Percentiles rank a stretch among this genome's conserved stretches.
These are phyloP conservation scores for Bryum argenteum DNA, from an alignment of 225 moss, liverwort and hornwort genomes.

Conservation along the genomic window DNA sequence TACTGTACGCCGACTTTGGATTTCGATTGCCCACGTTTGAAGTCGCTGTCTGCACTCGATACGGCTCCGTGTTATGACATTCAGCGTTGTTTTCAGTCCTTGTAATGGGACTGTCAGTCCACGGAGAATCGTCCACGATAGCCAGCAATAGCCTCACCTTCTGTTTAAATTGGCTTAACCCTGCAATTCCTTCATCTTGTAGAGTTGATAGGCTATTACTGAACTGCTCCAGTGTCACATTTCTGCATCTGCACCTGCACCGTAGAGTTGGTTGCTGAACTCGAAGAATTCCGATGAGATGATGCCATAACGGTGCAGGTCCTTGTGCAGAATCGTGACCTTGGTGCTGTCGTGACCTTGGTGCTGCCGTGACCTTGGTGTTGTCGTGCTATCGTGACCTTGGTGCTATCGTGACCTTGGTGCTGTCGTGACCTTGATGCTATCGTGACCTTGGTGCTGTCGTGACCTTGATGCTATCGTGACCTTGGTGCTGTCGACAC, in stretches of 20 bases:
- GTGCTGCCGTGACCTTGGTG: too few relatives aligned
- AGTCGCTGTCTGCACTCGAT: constrained; percentile 31
- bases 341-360: constrained; percentile 39
- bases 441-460: too few relatives aligned
- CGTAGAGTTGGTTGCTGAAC: constrained; percentile 12
- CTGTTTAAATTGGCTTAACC: background rate
- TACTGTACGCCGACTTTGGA: constrained; percentile 11
- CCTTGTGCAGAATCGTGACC: constrained; percentile 52
- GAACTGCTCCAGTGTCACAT: constrained; percentile 43
- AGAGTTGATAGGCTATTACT: background rate
- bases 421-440: too few relatives aligned
- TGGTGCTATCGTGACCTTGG: too few relatives aligned
- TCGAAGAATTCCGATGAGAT: background rate
- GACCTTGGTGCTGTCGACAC: constrained; percentile 10
- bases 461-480: too few relatives aligned
- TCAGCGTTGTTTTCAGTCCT: constrained; percentile 23
- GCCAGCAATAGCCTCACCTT: background rate
- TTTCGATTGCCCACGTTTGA: background rate
- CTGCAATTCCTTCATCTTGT: background rate
- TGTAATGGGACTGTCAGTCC: constrained; percentile 18
- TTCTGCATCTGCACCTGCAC: constrained; percentile 62
- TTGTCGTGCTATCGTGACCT: too few relatives aligned
- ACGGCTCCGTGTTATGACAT: constrained; percentile 23
- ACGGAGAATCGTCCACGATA: constrained; percentile 21
- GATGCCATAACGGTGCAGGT: constrained; percentile 50